Base-by-base conservation (phyloP, 176 grass and related monocot species). In the Puya raimondii region DNA sequence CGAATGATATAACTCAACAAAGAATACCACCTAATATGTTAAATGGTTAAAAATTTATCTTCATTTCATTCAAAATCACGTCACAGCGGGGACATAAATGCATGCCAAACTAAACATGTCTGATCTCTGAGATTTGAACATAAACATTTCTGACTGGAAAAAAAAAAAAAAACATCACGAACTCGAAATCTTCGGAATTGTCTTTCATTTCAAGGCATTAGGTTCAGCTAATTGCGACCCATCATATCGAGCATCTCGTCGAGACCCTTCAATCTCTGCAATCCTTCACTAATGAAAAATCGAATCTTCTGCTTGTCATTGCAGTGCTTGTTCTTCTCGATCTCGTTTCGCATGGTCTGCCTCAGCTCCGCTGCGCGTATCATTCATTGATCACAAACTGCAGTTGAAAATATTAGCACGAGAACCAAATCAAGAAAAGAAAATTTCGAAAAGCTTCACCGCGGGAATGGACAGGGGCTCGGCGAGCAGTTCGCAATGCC, bases 221-320 rank as follows among this genome's bases (percentile, higher is more conserved):
- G 33, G 33, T 42, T 42, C 33, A 42, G 33, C 78, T 85, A 90
- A 48, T 49, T 74, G 64, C 83, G 83, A 21, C 94, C 86, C 69
- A 77, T 80, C 94, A 99, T 99, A 74, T 86, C 89, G 67, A 99
- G 87, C 80, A 88, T 87, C 76, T 99, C 94, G 82, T 99, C 89
- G 64, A 99, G 94, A 70, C 14, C 69, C 83, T 93, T 99, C 68
- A 99, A 58, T 79, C 86, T 82, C 59, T 99, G 89, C 47, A 82
- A 75, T 33, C 89, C 94, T 81, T 99, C 94, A 29, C 87, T 91
- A 47, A 99, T 49, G 57, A 99, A 72, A 85, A 91, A 99, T 21
- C 56, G 80, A 68, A 91, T 91, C 80, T 85, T 93, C 70, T 86
- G 78, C 70, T 86, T 99, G 73, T 99, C 89, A 16, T 99, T 78